phyloP scores from a whole-genome alignment of 164 flowering plant genomes.

The Magnolia kwangsiensis region DNA sequence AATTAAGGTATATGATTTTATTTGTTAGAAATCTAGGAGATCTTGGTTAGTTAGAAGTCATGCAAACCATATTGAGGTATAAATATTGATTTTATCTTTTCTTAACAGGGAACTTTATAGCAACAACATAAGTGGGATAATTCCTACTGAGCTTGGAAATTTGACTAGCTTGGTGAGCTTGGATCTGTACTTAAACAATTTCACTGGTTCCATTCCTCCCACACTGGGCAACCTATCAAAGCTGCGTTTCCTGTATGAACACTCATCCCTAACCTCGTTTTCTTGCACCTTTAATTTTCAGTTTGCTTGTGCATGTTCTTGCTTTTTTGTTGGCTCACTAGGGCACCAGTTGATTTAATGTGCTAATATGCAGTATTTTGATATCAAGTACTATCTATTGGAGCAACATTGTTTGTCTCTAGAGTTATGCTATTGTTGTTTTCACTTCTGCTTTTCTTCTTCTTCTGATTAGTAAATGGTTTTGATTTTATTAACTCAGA shows the following conservation, averaged over 20 bases:
- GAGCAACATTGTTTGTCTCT: not conserved
- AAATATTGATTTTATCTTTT: conserved; percentile 4
- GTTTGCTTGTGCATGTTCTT: not conserved
- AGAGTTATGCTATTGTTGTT: not conserved
- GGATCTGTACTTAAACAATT: conserved; percentile 90
- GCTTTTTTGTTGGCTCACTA: not conserved
- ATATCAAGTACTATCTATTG: too few species aligned
- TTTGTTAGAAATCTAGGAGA: not conserved
- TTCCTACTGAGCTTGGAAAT: conserved; percentile 89
- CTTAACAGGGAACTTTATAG: conserved; percentile 84
- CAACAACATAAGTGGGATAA: conserved; percentile 73
- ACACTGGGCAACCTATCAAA: conserved; percentile 74
- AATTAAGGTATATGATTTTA: not conserved
- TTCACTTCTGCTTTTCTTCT: not conserved
- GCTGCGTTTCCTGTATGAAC: conserved; percentile 79
- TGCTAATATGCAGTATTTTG: not conserved
- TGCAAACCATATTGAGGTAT: not conserved
- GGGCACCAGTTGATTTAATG: not conserved
- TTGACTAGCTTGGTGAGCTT: conserved; percentile 88
- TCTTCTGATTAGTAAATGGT: not conserved
- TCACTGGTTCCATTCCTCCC: conserved; percentile 75
- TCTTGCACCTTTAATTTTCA: not conserved
- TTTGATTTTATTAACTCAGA: not conserved
- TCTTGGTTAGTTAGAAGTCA: not conserved
- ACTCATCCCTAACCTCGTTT: conserved; percentile 14